Evolutionary conservation across 805 yeast species (phyloP).

Genomic region (Scheffersomyces lignosus): DNA sequence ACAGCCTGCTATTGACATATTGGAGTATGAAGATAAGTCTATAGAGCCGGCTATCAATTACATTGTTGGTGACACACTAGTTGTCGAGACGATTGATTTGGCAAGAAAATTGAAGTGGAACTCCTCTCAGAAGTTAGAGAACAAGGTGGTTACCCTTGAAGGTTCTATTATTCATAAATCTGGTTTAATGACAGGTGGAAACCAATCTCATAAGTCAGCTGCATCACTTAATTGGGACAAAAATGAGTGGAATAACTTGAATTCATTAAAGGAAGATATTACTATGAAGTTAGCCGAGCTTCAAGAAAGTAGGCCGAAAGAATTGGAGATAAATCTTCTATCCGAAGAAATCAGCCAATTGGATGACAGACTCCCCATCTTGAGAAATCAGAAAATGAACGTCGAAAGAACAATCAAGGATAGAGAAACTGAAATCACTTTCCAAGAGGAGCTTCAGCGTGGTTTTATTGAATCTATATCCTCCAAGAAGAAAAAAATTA

Average conservation of each 20-base stretch:
- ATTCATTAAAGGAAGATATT: conserved; percentile 49
- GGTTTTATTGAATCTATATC: conserved; percentile 21
- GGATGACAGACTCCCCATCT: conserved; percentile 40
- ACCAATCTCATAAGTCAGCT: conserved; percentile 45
- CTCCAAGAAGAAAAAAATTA: conserved; percentile 13
- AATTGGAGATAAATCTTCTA: conserved; percentile 54
- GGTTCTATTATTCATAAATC: conserved; percentile 84
- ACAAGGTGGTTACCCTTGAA: conserved; percentile 74
- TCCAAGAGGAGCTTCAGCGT: conserved; percentile 34
- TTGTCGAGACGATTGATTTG: conserved; percentile 66
- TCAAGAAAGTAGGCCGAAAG: conserved; percentile 52
- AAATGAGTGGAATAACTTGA: conserved; percentile 57
- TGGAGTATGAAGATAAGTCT: conserved; percentile 61
- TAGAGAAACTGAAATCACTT: conserved; percentile 49
- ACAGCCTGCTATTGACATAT: conserved; percentile 71
- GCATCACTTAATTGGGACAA: conserved; percentile 65
- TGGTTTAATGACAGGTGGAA: conserved; percentile 93
- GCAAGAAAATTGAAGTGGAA: conserved; percentile 79
- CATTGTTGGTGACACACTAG: conserved; percentile 75
- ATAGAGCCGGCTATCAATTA: conserved; percentile 77
- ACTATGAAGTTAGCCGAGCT: conserved; percentile 50
- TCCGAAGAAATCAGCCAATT: conserved; percentile 53
- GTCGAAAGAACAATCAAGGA: conserved; percentile 47
- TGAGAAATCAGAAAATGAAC: conserved; percentile 46
- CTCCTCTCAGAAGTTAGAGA: conserved; percentile 30